These are phyloP conservation scores for Alternaria burnsii DNA, from an alignment of 2,329 filamentous ascomycete species.

Conservation along the genomic window DNA sequence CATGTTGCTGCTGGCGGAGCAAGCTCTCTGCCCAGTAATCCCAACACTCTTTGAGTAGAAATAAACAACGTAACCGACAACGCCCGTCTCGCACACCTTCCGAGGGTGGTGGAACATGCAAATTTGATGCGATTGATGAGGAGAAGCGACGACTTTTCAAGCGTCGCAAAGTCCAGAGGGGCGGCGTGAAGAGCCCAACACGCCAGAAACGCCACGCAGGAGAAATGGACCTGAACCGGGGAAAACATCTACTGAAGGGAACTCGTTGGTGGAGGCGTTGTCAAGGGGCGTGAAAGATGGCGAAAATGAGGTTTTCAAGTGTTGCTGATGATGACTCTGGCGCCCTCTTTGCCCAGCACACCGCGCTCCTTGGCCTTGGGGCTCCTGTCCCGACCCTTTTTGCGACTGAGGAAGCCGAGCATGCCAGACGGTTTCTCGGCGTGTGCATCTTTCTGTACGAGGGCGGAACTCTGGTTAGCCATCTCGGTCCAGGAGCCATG, in stretches of 20 bases:
- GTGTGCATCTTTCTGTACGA: constrained; percentile 57
- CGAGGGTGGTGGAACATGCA: constrained; percentile 11
- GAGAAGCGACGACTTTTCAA: neutral
- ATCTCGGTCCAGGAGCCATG: constrained; percentile 91
- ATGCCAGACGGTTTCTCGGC: constrained; percentile 73
- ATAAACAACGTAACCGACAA: constrained; percentile 3
- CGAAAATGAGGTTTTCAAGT: constrained; percentile 36
- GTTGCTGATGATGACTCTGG: constrained; percentile 66
- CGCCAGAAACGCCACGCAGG: constrained; percentile 12
- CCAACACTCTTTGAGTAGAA: neutral
- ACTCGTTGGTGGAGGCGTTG: constrained; percentile 10
- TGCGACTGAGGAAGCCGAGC: constrained; percentile 87
- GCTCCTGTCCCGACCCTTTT: constrained; percentile 88
- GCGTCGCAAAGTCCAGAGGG: constrained; percentile 1
- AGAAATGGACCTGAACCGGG: neutral
- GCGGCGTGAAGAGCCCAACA: constrained; percentile 1
- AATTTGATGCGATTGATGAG: constrained; percentile 7
- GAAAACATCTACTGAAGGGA: constrained; percentile 7
- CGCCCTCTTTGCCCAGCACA: constrained; percentile 93
- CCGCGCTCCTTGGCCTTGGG: constrained; percentile 94
- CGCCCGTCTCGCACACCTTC: constrained; percentile 12
- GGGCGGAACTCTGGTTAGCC: constrained; percentile 80
- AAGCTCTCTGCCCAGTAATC: neutral
- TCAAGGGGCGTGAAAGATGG: neutral
- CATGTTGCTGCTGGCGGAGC: neutral